A percentile compares a stretch with the other conserved stretches of the same genome.
These are phyloP conservation scores for Tanacetum coccineum DNA, from an alignment of 129 eudicot species.

Conservation along the genomic window DNA sequence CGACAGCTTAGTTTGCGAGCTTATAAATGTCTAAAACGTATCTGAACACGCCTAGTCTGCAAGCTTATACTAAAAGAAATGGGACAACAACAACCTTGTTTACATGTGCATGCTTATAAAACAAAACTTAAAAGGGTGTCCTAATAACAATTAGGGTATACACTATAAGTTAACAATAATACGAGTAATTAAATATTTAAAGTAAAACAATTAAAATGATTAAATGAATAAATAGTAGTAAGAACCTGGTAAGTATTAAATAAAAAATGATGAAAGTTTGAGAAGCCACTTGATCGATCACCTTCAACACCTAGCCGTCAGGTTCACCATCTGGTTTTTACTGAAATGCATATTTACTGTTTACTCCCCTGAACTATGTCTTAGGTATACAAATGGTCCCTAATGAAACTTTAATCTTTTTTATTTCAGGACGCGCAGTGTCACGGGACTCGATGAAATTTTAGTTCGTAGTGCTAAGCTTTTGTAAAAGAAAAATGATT, in stretches of 20 bases:
- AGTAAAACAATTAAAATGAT: neutral
- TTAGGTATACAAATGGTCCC: slow-evolving; percentile 1
- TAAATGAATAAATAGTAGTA: no score
- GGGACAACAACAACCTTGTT: no score
- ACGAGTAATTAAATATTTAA: neutral
- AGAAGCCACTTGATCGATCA: slow-evolving; percentile 10
- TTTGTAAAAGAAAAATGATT: no score
- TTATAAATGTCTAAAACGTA: no score
- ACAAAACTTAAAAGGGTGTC: neutral
- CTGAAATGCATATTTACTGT: neutral
- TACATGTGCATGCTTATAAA: no score
- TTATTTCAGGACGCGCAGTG: no score
- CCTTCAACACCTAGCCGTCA: slow-evolving; percentile 15
- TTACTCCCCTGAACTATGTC: neutral
- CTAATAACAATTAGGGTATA: slow-evolving; percentile 3
- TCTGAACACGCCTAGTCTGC: no score
- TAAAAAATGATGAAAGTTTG: slow-evolving; percentile 10
- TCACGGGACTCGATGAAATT: no score
- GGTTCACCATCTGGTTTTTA: neutral
- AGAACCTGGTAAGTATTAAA: neutral
- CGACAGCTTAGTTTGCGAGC: no score
- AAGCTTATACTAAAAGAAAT: no score
- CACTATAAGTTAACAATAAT: no score
- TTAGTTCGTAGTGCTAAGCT: no score
- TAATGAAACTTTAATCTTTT: neutral